Evolutionary conservation across 2,329 filamentous ascomycete genomes (phyloP), one percentile per base, ranked within the genome.

Genomic region (Claviceps sp.): DNA sequence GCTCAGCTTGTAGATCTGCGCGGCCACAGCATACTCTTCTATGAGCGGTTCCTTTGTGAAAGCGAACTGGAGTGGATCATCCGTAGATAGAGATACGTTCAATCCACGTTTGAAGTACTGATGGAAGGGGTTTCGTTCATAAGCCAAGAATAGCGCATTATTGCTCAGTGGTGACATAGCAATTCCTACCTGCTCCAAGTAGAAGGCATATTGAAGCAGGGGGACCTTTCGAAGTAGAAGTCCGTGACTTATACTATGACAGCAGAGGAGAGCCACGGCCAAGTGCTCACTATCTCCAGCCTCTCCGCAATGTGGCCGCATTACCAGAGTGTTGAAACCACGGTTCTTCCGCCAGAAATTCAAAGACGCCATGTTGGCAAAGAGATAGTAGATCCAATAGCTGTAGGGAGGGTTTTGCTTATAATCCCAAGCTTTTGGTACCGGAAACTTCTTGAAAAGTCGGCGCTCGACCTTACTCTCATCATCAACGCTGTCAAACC

Each of bases 131-230:
- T 98, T 98, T 54, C 94, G 83, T 67, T 98, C 93, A 63, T 98
- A 97, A 1, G 91, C 89, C 50, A 98, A 72, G 71, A 98, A 98
- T 37, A 98, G 72, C 0, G 93, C 93, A 61, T 98, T 98, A 72
- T 98, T 98, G 67, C 89, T 95, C 46, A 98, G 76, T 2, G 93
- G 93, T n/a, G 91, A 97, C 93, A 98, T 98, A 55, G 93, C 93
- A 56, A 98, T 93, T 53, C 93, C 93, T 56, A 98, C 96, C 64
- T 97, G 91, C 63, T 98, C 90, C 20, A 98, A 80, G 62, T 98
- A 98, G 71, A 95, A 98, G 49, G 97, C 82, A 67, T 98, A 98
- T 67, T 98, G 93, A 52, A 98, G 71, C 55, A 98, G 71, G 2
- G 93, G 93, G 2, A 97, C 90, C 65, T 98, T 98, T 56, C 93